Evolutionary conservation across 2,329 filamentous ascomycete species (phyloP).

Genomic region (Parasarocladium wereldwijsianum): DNA sequence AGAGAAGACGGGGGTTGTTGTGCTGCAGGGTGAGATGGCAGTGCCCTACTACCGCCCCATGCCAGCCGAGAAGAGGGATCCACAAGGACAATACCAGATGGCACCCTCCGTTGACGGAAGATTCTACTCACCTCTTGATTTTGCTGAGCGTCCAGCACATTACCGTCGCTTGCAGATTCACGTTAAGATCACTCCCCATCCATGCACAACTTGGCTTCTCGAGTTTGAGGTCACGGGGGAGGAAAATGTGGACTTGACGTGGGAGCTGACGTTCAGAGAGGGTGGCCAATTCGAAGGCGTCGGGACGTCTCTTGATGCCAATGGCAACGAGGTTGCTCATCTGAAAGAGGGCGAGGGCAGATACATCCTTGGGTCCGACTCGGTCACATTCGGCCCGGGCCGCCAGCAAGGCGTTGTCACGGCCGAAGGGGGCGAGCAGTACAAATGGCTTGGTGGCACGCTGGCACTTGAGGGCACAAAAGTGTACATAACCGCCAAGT

Average conservation of each 20-base stretch:
- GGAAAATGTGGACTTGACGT: conserved; percentile 9
- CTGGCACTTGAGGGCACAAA: conserved; percentile 7
- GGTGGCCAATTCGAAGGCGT: conserved; percentile 6
- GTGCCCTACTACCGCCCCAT: conserved; percentile 10
- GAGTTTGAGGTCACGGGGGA: conserved; percentile 9
- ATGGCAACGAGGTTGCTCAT: conserved; percentile 6
- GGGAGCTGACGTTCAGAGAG: conserved; percentile 9
- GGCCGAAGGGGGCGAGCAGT: conserved; percentile 8
- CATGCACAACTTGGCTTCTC: conserved; percentile 9
- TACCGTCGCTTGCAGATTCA: conserved; percentile 9
- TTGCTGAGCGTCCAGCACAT: conserved; percentile 8
- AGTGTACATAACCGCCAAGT: conserved; percentile 8
- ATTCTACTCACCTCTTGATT: conserved; percentile 9
- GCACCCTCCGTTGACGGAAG: conserved; percentile 8
- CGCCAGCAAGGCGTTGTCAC: conserved; percentile 7
- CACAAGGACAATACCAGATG: conserved; percentile 7
- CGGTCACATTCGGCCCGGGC: conserved; percentile 9
- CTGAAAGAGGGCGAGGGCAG: conserved; percentile 7
- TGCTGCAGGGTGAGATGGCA: conserved; percentile 7
- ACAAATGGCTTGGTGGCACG: conserved; percentile 8
- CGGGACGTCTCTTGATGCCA: conserved; percentile 3
- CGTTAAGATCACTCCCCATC: conserved; percentile 6
- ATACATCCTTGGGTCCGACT: conserved; percentile 8
- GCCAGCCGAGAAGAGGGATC: conserved; percentile 6
- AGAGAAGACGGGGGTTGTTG: conserved; percentile 3